phyloP scores from a whole-genome alignment of 2,329 filamentous ascomycete species.

The Phialophora tarda region DNA sequence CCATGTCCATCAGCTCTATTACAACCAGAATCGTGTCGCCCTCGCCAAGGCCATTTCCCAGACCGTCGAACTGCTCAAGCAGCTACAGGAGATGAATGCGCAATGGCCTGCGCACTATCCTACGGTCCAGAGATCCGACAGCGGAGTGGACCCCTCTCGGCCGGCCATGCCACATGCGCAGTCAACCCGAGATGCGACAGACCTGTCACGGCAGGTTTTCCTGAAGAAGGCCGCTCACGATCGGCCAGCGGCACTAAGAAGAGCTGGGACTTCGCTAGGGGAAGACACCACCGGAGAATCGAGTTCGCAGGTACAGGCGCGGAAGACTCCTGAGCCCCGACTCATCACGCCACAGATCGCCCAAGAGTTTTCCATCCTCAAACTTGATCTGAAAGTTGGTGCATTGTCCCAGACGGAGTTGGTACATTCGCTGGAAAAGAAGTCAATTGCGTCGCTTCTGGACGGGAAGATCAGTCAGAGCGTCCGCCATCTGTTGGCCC shows the following conservation, averaged over 20 bases:
- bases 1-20: constrained; percentile 80
- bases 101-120: constrained; percentile 96
- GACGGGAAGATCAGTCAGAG: constrained; percentile 95
- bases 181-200: constrained; percentile 44
- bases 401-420: constrained; percentile 84
- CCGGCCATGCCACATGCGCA: constrained; percentile 47
- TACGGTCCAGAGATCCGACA: constrained; percentile 70
- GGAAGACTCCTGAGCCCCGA: constrained; percentile 71
- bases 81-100: constrained; percentile 85
- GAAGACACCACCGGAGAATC: constrained; percentile 67
- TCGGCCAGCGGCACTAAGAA: constrained; percentile 62
- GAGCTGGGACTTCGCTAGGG: constrained; percentile 74
- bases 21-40: constrained; percentile 84
- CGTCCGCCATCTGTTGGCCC: constrained; percentile 82
- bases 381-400: constrained; percentile 91
- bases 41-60: constrained; percentile 86
- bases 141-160: constrained; percentile 43
- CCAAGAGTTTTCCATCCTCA: constrained; percentile 93
- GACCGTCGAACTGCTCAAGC: constrained; percentile 81
- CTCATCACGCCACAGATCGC: constrained; percentile 90
- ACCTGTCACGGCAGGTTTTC: constrained; percentile 43
- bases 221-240: constrained; percentile 40
- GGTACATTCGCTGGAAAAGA: constrained; percentile 92
- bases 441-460: constrained; percentile 83
- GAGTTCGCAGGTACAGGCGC: constrained; percentile 70